Base-by-base conservation (phyloP, 441 rosid genomes). In the Dalechampia spathulata region DNA sequence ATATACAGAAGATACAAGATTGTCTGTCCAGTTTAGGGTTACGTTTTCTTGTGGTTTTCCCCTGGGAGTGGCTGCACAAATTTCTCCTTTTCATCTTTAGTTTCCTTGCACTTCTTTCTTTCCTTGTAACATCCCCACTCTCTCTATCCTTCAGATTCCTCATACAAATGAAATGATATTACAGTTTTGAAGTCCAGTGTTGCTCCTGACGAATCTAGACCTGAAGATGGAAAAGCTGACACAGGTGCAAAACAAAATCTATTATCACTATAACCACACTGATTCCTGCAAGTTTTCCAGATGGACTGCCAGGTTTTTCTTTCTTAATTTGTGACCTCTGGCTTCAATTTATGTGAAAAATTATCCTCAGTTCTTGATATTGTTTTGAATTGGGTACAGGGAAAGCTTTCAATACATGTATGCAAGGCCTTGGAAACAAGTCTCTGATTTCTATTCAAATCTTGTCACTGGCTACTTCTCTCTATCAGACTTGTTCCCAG, bases 361-460 rank as follows among this genome's bases (percentile, higher is more conserved):
- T 20, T 22, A 15, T 10, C 5, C 7, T 7, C 10, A 3, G 40
- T 26, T 11, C 6, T 3, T 21, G 13, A 0, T 49, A 0, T 17
- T 15, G 20, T 30, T 52, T 15, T 21, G 44, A 17, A 43, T 15
- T 9, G 25, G 23, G 46, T 2, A 19, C 61, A 87, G 88, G 64
- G 93, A 89, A 63, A 83, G 95, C 47, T 87, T 64, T 52, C 39
- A 73, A 60, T 87, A 87, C 76, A 83, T 93, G 96, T 19, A 71
- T 49, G 68, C 70, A 28, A 79, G 95, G 78, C 85, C 87, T 28
- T 93, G 99, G 99, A 72, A 79, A 41, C 75, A 81, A 51, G 86
- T 90, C 40, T 45, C 57, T 60, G 75, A 79, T 64, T 85, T 87
- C 55, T 83, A 87, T 66, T 78, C 83, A n/a, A 75, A 75, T 49